These are phyloP conservation scores for Eutrema japonicum DNA, from an alignment of 345 rosid species.

Conservation along the genomic window DNA sequence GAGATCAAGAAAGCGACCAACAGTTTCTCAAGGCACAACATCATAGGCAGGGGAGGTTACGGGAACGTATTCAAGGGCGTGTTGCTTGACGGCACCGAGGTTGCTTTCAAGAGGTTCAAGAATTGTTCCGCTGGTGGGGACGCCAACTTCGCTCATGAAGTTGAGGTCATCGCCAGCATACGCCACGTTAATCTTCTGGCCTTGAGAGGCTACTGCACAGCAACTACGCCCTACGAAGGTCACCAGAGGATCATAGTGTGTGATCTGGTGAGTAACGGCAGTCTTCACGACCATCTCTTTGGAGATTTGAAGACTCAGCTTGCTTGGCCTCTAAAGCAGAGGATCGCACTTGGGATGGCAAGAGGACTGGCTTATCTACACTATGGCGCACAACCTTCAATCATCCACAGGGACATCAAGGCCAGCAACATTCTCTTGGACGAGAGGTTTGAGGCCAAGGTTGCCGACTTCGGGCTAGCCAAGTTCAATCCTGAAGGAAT, in stretches of 20 bases:
- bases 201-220: conserved; percentile 81
- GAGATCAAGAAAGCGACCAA: conserved; percentile 79
- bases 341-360: conserved; percentile 83
- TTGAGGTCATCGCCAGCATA: conserved; percentile 90
- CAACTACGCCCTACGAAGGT: conserved; percentile 79
- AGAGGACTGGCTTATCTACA: conserved; percentile 89
- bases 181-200: conserved; percentile 87
- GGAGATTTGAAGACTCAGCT: conserved; percentile 57
- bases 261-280: conserved; percentile 80
- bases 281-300: conserved; percentile 80
- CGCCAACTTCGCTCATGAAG: conserved; percentile 69
- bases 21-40: conserved; percentile 70
- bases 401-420: conserved; percentile 89
- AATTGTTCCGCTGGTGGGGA: conserved; percentile 86
- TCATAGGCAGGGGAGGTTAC: conserved; percentile 85
- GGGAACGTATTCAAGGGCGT: conserved; percentile 85
- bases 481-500: conserved; percentile 80
- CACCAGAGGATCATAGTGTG: conserved; percentile 96
- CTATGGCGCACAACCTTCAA: conserved; percentile 74
- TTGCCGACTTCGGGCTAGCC: conserved; percentile 90
- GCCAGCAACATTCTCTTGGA: conserved; percentile 90
- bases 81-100: conserved; percentile 69
- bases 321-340: conserved; percentile 80
- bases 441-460: conserved; percentile 77
- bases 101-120: conserved; percentile 93